Percentiles rank a stretch among this genome's conserved stretches.
These are phyloP conservation scores for Heritiera fomes DNA, from an alignment of 345 rosid genomes.

Conservation along the genomic window DNA sequence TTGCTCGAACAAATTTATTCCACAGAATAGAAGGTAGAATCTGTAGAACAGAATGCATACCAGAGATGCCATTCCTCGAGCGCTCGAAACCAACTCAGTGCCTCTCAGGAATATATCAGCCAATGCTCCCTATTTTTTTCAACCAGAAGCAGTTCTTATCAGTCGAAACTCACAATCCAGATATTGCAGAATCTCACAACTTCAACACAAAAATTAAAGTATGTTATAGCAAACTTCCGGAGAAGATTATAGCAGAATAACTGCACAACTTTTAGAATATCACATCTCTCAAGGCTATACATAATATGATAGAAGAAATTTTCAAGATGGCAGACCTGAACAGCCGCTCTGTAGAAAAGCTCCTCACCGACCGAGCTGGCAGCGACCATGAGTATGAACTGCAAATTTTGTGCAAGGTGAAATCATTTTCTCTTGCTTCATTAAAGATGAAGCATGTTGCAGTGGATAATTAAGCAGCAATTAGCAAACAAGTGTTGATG, in stretches of 20 bases:
- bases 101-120: slow-evolving; percentile 82
- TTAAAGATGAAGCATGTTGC: not conserved
- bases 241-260: not conserved
- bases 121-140: slow-evolving; percentile 63
- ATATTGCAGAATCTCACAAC: not conserved
- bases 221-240: not conserved
- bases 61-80: slow-evolving; percentile 80
- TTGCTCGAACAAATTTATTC: not conserved
- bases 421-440: slow-evolving; percentile 12
- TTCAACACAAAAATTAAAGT: not conserved
- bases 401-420: slow-evolving; percentile 18
- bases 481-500: not conserved
- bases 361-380: slow-evolving; percentile 98
- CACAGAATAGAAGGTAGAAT: not conserved
- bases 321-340: slow-evolving; percentile 57
- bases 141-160: not conserved
- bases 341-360: slow-evolving; percentile 91
- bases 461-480: slow-evolving; percentile 6
- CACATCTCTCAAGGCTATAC: not conserved
- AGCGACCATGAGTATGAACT: slow-evolving; percentile 77
- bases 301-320: not conserved
- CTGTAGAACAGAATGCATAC: slow-evolving; percentile 37
- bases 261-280: not conserved
- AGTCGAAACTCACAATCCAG: not conserved
- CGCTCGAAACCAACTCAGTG: slow-evolving; percentile 61